These are phyloP conservation scores for Insectozyma bohioensis DNA, from an alignment of 1,139 yeast genomes.

Conservation along the genomic window DNA sequence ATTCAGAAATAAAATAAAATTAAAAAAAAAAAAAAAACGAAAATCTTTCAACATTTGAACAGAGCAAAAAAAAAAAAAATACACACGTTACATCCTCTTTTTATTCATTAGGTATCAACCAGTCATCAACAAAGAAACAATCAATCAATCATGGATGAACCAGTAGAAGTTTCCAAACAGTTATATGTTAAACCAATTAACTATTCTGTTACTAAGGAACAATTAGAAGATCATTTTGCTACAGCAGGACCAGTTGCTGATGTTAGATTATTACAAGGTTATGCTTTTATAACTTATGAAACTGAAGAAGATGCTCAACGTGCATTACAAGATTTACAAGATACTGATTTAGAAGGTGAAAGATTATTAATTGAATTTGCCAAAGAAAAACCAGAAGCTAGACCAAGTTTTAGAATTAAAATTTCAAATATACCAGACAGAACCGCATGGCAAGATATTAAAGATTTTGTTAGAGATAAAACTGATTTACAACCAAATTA, in stretches of 20 bases:
- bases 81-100: too few relatives aligned
- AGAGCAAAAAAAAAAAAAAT: too few relatives aligned
- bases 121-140: too few relatives aligned
- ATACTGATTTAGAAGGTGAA: conserved; percentile 59
- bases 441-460: conserved; percentile 82
- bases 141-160: conserved; percentile 9
- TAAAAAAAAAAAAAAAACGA: too few relatives aligned
- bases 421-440: conserved; percentile 70
- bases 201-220: conserved; percentile 49
- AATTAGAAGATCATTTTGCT: conserved; percentile 65
- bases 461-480: conserved; percentile 75
- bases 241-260: conserved; percentile 66
- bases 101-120: too few relatives aligned
- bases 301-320: conserved; percentile 62
- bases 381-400: conserved; percentile 57
- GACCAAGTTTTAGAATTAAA: conserved; percentile 72
- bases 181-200: conserved; percentile 43
- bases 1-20: too few relatives aligned
- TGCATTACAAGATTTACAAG: conserved; percentile 64
- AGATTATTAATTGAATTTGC: conserved; percentile 69
- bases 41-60: too few relatives aligned
- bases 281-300: conserved; percentile 73
- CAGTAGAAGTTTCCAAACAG: conserved; percentile 20
- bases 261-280: conserved; percentile 71
- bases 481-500: conserved; percentile 65